Evolutionary conservation across 2,329 filamentous ascomycete species (phyloP).

Genomic region (Myriosclerotinia curreyana): DNA sequence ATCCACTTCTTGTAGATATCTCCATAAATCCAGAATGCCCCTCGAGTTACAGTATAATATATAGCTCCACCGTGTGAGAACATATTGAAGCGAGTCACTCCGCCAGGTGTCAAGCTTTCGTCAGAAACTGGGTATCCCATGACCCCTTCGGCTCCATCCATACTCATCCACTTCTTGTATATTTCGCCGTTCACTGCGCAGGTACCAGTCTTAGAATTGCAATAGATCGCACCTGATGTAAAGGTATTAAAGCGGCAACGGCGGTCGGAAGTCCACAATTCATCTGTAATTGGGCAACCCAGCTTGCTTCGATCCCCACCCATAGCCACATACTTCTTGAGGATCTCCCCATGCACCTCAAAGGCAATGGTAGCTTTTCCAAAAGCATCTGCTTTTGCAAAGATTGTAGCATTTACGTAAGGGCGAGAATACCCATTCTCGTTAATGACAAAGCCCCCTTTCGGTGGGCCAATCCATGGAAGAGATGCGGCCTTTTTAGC

Average conservation of each 20-base stretch:
- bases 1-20: slow-evolving; percentile 19
- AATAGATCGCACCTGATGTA: slow-evolving; percentile 10
- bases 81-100: slow-evolving; percentile 16
- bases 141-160: slow-evolving; percentile 4
- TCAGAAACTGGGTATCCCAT: slow-evolving; percentile 15
- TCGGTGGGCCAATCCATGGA: slow-evolving; percentile 8
- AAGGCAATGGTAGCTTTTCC: slow-evolving; percentile 10
- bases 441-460: slow-evolving; percentile 6
- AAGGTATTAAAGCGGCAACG: slow-evolving; percentile 11
- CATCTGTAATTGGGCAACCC: slow-evolving; percentile 9
- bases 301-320: slow-evolving; percentile 8
- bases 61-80: slow-evolving; percentile 15
- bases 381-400: slow-evolving; percentile 17
- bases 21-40: slow-evolving; percentile 17
- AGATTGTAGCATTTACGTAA: slow-evolving; percentile 10
- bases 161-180: slow-evolving; percentile 11
- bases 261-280: slow-evolving; percentile 1
- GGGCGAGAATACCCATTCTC: slow-evolving; percentile 12
- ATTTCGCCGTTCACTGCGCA: slow-evolving; percentile 1
- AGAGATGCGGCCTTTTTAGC: slow-evolving; percentile 8
- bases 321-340: slow-evolving; percentile 1
- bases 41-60: slow-evolving; percentile 14
- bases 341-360: slow-evolving; percentile 17
- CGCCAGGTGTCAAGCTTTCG: slow-evolving; percentile 1
- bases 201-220: slow-evolving; percentile 10